Evolutionary conservation across 1,284 basidiomycete species (phyloP).

Genomic region (Xerocomus minutiporus): DNA sequence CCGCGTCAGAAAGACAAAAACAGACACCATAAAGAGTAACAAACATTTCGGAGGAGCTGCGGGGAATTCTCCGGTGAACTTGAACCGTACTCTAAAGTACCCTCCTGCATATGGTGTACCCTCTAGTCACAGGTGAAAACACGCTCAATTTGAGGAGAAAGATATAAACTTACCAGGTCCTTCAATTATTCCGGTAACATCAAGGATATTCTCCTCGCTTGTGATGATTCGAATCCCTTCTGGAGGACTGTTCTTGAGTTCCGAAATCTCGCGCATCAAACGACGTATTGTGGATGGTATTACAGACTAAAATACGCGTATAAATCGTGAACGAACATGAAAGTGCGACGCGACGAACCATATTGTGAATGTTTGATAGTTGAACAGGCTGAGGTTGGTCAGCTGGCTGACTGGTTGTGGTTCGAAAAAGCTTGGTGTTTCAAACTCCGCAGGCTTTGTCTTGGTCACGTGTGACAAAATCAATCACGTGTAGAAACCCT

Average conservation of each 20-base stretch:
- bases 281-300: constrained; percentile 61
- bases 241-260: constrained; percentile 74
- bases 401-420: constrained; percentile 17
- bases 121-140: constrained; percentile 41
- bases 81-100: constrained; percentile 85
- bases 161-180: constrained; percentile 60
- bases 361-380: constrained; percentile 10
- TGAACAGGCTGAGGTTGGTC: constrained; percentile 11
- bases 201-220: constrained; percentile 79
- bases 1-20: constrained; percentile 7
- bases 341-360: constrained; percentile 20
- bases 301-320: constrained; percentile 35
- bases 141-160: constrained; percentile 15
- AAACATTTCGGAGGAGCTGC: constrained; percentile 87
- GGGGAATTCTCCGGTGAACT: constrained; percentile 87
- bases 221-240: constrained; percentile 85
- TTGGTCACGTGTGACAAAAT: constrained; percentile 28
- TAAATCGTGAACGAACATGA: background rate
- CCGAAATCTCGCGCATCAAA: constrained; percentile 79
- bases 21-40: constrained; percentile 27
- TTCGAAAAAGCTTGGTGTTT: constrained; percentile 26
- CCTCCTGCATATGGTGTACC: constrained; percentile 91
- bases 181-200: constrained; percentile 75
- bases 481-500: constrained; percentile 25
- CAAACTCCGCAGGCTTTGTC: constrained; percentile 25